Evolutionary conservation across 441 rosid species (phyloP).

Genomic region (Erysimum cheiri): DNA sequence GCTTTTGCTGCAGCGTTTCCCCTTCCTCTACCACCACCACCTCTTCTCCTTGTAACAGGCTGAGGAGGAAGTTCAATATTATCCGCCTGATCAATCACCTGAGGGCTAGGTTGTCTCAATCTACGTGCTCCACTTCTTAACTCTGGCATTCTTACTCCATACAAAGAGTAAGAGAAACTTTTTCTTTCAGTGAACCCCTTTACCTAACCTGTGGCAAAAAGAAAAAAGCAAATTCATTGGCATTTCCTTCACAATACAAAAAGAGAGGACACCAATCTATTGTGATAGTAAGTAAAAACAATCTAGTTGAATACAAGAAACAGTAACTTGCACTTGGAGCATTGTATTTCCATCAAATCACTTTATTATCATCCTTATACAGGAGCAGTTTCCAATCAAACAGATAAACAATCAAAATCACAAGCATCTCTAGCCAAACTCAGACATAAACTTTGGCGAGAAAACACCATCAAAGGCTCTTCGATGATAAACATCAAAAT

Average conservation of each 20-base stretch:
- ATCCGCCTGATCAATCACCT: slow-evolving; percentile 64
- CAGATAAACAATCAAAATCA: slow-evolving; percentile 27
- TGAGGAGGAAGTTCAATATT: slow-evolving; percentile 73
- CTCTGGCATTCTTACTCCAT: slow-evolving; percentile 98
- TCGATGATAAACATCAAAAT: slow-evolving; percentile 15
- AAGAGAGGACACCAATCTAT: slow-evolving; percentile 12
- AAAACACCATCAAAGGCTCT: slow-evolving; percentile 3
- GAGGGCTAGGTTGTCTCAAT: slow-evolving; percentile 83
- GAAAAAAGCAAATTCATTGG: not conserved
- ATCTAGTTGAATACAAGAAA: slow-evolving; percentile 13
- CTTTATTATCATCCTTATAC: slow-evolving; percentile 11
- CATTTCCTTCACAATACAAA: slow-evolving; percentile 18
- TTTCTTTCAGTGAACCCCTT: slow-evolving; percentile 42
- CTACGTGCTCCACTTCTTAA: slow-evolving; percentile 98
- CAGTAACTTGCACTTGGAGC: slow-evolving; percentile 10
- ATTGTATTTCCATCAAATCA: slow-evolving; percentile 23
- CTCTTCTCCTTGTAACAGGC: slow-evolving; percentile 84
- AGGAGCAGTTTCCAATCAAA: slow-evolving; percentile 22
- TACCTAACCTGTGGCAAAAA: slow-evolving; percentile 49
- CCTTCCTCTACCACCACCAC: slow-evolving; percentile 91
- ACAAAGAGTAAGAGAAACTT: slow-evolving; percentile 61
- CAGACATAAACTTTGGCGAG: slow-evolving; percentile 31
- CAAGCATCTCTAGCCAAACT: slow-evolving; percentile 26
- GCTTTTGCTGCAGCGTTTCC: slow-evolving; percentile 89
- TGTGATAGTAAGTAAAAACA: slow-evolving; percentile 6